phyloP scores from a whole-genome alignment of 2,329 filamentous ascomycete species.

The Cladosporium austrohemisphaericum region DNA sequence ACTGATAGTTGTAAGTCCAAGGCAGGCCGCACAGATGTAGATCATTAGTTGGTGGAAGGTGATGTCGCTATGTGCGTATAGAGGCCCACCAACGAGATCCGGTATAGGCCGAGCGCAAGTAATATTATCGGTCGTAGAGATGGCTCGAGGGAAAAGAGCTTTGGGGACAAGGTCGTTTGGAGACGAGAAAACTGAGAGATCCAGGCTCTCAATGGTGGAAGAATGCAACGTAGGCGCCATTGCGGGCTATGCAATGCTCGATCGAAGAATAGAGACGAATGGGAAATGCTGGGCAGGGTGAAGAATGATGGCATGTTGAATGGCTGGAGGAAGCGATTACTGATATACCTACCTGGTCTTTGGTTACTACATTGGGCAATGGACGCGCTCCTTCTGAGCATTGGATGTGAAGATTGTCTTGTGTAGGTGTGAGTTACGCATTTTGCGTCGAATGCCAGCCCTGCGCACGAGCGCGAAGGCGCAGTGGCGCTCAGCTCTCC shows the following conservation, averaged over 20 bases:
- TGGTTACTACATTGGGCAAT: constrained; percentile 3
- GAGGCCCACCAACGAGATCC: constrained; percentile 15
- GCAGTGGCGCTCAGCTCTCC: constrained; percentile 4
- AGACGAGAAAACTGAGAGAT: not conserved
- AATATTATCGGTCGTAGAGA: constrained; percentile 6
- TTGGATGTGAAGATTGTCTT: not conserved
- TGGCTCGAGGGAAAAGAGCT: not conserved
- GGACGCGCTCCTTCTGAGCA: not conserved
- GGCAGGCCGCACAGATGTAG: constrained; percentile 16
- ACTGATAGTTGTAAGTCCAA: constrained; percentile 15
- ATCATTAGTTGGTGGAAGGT: constrained; percentile 22
- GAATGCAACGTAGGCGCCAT: not conserved
- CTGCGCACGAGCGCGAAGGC: not conserved
- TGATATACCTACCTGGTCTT: not conserved
- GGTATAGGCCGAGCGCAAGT: constrained; percentile 19
- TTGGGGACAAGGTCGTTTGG: not conserved
- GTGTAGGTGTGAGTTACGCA: not conserved
- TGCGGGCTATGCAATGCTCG: not conserved
- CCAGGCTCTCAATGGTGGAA: not conserved
- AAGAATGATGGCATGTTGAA: not conserved
- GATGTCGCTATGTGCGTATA: constrained; percentile 15
- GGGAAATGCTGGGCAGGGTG: not conserved
- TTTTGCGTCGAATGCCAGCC: not conserved
- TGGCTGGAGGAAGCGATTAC: not conserved
- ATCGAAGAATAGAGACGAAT: not conserved